A percentile compares a stretch with the other conserved stretches of the same genome.
Evolutionary conservation across 371 early-diverging fungal species (phyloP).

Genomic region (Mucor circinelloides): DNA sequence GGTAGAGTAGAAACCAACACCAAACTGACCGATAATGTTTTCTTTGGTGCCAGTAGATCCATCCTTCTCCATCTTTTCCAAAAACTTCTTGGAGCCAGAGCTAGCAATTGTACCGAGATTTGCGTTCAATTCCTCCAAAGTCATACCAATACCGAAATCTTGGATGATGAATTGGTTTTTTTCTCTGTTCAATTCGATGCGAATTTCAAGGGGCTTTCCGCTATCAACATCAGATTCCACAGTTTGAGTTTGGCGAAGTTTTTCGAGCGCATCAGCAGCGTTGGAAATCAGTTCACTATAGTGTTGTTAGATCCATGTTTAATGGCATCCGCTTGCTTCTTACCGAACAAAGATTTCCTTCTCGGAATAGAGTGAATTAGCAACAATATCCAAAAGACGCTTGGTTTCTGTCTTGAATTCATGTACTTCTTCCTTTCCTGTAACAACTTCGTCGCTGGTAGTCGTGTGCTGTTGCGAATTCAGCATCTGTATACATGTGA

Average conservation of each 20-base stretch:
- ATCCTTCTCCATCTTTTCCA: conserved; percentile 77
- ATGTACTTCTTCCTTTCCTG: conserved; percentile 51
- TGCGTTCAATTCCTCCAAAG: conserved; percentile 83
- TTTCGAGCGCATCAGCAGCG: conserved; percentile 98
- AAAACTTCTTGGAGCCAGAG: conserved; percentile 88
- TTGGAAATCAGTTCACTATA: conserved; percentile 96
- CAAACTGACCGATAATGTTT: conserved; percentile 98
- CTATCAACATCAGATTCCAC: conserved; percentile 57
- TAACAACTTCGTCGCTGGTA: conserved; percentile 32
- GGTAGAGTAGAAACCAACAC: conserved; percentile 90
- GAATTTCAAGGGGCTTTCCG: conserved; percentile 79
- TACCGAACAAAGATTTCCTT: conserved; percentile 84
- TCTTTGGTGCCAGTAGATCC: conserved; percentile 61
- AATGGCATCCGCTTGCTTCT: not conserved
- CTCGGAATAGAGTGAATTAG: conserved; percentile 87
- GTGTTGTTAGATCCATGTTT: conserved; percentile 16
- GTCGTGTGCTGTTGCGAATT: not conserved
- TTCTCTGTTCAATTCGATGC: conserved; percentile 73
- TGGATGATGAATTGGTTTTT: conserved; percentile 82
- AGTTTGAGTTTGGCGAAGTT: conserved; percentile 83
- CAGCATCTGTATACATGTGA: not conserved
- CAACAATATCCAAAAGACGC: conserved; percentile 82
- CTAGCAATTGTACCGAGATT: conserved; percentile 98
- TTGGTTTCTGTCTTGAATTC: conserved; percentile 88
- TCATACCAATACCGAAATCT: conserved; percentile 99